phyloP scores from a whole-genome alignment of 495 filamentous ascomycete genomes.

The Penicillium maclennaniae region DNA sequence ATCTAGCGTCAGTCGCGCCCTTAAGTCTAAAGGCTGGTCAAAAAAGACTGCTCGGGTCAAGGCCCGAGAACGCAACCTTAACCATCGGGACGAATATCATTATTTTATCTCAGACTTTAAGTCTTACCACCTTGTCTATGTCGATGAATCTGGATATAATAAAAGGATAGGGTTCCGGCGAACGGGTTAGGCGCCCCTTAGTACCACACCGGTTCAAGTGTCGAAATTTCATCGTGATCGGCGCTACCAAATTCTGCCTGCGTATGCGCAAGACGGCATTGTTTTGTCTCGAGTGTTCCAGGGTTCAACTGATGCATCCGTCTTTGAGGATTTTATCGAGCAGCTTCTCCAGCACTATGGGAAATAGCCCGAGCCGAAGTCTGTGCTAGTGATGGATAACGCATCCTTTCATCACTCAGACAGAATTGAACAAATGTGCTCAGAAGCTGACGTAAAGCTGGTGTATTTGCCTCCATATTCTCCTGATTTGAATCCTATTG shows the following conservation, averaged over 20 bases:
- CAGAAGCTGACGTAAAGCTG: too few relatives aligned
- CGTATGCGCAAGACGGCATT: conserved; percentile 33
- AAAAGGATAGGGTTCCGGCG: neutral
- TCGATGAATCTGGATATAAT: too few relatives aligned
- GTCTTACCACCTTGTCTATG: neutral
- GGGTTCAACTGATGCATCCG: conserved; percentile 26
- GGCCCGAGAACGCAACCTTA: neutral
- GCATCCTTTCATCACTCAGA: too few relatives aligned
- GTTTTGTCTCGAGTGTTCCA: conserved; percentile 25
- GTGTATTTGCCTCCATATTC: conserved; percentile 17
- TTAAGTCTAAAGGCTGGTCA: conserved; percentile 5
- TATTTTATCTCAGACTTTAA: neutral
- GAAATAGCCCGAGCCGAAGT: neutral
- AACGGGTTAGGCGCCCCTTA: neutral
- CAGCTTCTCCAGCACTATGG: conserved; percentile 14
- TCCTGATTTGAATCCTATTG: conserved; percentile 28
- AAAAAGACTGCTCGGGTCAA: conserved; percentile 8
- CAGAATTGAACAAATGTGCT: too few relatives aligned
- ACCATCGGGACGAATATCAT: neutral
- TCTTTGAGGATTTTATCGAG: conserved; percentile 38
- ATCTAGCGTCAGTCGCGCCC: conserved; percentile 6
- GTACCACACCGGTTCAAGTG: neutral
- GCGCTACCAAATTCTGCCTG: conserved; percentile 32
- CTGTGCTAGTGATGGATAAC: too few relatives aligned
- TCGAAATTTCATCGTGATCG: conserved; percentile 20